A percentile compares a stretch with the other conserved stretches of the same genome.
phyloP scores from a whole-genome alignment of 306 rosid genomes.

The Cicer yamashitae region DNA sequence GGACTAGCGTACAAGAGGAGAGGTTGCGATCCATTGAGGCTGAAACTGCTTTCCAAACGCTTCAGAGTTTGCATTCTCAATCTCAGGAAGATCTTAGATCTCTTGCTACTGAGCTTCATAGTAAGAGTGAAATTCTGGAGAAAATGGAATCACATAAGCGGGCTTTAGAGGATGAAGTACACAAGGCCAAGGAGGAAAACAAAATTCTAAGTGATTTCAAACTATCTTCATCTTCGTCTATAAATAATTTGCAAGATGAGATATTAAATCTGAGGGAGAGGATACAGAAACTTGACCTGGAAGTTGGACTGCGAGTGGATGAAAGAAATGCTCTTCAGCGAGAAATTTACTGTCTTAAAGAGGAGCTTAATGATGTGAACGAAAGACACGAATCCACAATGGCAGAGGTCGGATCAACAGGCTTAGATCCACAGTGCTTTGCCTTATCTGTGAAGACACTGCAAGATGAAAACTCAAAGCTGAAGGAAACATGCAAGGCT shows the following conservation, averaged over 20 bases:
- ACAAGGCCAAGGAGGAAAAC: constrained; percentile 70
- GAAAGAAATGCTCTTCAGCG: constrained; percentile 92
- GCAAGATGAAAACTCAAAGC: constrained; percentile 71
- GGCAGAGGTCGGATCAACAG: constrained; percentile 75
- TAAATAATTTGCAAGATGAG: constrained; percentile 72
- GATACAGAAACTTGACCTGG: constrained; percentile 72
- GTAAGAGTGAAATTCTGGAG: constrained; percentile 58
- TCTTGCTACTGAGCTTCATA: constrained; percentile 67
- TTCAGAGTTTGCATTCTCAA: constrained; percentile 86
- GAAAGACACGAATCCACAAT: constrained; percentile 59
- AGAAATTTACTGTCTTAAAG: constrained; percentile 84
- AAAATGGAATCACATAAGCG: constrained; percentile 64
- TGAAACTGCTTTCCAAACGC: constrained; percentile 92
- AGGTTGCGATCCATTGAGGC: constrained; percentile 77
- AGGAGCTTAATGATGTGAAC: constrained; percentile 66
- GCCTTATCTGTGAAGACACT: constrained; percentile 73
- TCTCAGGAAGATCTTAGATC: constrained; percentile 92
- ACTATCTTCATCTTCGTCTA: constrained; percentile 69
- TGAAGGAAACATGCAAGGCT: constrained; percentile 61
- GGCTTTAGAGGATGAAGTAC: constrained; percentile 68
- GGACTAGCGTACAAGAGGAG: constrained; percentile 88
- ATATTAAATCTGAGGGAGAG: constrained; percentile 72
- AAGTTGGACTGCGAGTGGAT: constrained; percentile 69
- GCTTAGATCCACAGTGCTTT: constrained; percentile 64
- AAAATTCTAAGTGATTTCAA: constrained; percentile 64